A percentile compares a stretch with the other conserved stretches of the same genome.
phyloP scores from a whole-genome alignment of 768 basidiomycete genomes.

The Hygrophoropsis aurantiaca region DNA sequence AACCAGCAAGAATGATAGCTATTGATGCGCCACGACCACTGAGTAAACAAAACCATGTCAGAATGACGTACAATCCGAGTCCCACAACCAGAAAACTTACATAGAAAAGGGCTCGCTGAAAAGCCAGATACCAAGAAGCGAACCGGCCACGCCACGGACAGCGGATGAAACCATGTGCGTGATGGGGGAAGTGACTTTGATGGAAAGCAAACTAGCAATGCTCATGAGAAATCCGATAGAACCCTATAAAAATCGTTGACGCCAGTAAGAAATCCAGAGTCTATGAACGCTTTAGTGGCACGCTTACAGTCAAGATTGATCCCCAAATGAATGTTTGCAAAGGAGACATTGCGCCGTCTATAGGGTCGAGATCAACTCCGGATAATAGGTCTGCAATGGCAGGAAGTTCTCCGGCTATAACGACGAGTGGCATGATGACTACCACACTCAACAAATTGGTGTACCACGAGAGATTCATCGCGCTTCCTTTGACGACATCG shows the following conservation, averaged over 20 bases:
- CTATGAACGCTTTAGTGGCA: background rate
- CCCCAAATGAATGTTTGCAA: slow-evolving; percentile 75
- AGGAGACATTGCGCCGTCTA: slow-evolving; percentile 43
- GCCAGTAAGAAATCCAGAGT: slow-evolving; percentile 1
- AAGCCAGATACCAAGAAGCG: slow-evolving; percentile 75
- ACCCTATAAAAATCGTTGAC: slow-evolving; percentile 48
- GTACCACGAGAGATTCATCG: slow-evolving; percentile 88
- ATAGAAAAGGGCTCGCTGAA: slow-evolving; percentile 80
- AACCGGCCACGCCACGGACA: slow-evolving; percentile 91
- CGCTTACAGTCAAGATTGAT: slow-evolving; percentile 71
- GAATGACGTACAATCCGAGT: background rate
- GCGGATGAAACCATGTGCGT: slow-evolving; percentile 98
- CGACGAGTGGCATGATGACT: slow-evolving; percentile 67
- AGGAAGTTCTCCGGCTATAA: slow-evolving; percentile 75
- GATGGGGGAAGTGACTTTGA: slow-evolving; percentile 96
- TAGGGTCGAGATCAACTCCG: slow-evolving; percentile 36
- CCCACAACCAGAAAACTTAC: slow-evolving; percentile 42
- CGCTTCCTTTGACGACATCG: slow-evolving; percentile 76
- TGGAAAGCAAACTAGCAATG: slow-evolving; percentile 88
- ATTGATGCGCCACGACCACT: slow-evolving; percentile 85
- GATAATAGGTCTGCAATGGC: slow-evolving; percentile 62
- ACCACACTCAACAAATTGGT: slow-evolving; percentile 80
- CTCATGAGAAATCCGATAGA: slow-evolving; percentile 91
- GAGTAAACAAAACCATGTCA: background rate
- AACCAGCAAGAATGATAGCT: slow-evolving; percentile 76